These are phyloP conservation scores for Atkinsonella hypoxylon DNA, from an alignment of 2,329 filamentous ascomycete species.

Conservation along the genomic window DNA sequence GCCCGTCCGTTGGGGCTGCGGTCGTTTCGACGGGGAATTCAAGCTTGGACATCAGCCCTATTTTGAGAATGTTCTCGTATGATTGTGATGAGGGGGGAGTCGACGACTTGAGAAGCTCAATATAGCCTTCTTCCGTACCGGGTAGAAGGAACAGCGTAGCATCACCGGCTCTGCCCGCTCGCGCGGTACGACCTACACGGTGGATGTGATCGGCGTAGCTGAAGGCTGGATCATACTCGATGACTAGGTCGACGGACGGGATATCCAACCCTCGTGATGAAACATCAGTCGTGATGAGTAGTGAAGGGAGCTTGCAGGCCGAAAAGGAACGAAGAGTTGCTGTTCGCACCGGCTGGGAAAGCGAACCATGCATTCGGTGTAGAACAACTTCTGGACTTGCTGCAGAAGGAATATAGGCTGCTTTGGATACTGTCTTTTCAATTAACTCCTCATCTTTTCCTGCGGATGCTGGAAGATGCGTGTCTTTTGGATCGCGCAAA, in stretches of 20 bases:
- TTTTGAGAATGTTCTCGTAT: conserved; percentile 47
- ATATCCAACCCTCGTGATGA: conserved; percentile 92
- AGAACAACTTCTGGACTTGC: conserved; percentile 64
- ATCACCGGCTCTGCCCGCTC: conserved; percentile 78
- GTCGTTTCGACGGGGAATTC: conserved; percentile 62
- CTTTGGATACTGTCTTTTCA: conserved; percentile 52
- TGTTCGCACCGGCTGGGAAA: conserved; percentile 78
- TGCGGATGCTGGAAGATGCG: conserved; percentile 15
- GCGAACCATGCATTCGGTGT: conserved; percentile 82
- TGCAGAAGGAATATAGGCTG: conserved; percentile 60
- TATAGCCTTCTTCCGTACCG: conserved; percentile 84
- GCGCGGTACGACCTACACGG: conserved; percentile 85
- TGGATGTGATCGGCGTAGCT: conserved; percentile 89
- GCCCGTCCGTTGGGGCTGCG: conserved; percentile 26
- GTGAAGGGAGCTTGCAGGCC: conserved; percentile 57
- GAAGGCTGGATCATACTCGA: conserved; percentile 95
- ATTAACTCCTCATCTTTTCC: conserved; percentile 25
- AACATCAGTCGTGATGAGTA: conserved; percentile 90
- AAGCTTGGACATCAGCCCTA: conserved; percentile 49
- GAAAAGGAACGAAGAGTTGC: conserved; percentile 75
- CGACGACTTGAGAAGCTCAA: conserved; percentile 52
- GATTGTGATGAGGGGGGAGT: conserved; percentile 36
- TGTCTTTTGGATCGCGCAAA: conserved; percentile 37
- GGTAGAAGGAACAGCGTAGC: conserved; percentile 84
- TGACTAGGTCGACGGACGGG: conserved; percentile 84